Percentiles rank a stretch among this genome's conserved stretches.
phyloP scores from a whole-genome alignment of 495 filamentous ascomycete species.

The Penicillium herquei region DNA sequence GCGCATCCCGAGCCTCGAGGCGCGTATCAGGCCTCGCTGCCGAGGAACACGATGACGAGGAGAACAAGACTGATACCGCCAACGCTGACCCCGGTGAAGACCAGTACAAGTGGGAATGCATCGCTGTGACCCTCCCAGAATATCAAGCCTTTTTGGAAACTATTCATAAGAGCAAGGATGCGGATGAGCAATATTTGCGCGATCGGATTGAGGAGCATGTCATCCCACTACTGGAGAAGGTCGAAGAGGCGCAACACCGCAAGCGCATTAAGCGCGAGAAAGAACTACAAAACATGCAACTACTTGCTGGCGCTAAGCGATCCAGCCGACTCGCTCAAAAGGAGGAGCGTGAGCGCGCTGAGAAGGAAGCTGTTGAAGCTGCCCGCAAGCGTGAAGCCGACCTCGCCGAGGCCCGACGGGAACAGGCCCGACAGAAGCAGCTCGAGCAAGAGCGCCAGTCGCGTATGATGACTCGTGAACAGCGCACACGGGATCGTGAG shows the following conservation, averaged over 20 bases:
- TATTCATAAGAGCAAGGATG: slow-evolving; percentile 70
- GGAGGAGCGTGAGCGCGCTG: slow-evolving; percentile 70
- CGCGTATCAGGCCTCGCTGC: slow-evolving; percentile 56
- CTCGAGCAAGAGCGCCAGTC: slow-evolving; percentile 76
- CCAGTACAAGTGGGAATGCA: slow-evolving; percentile 76
- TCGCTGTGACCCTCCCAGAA: slow-evolving; percentile 76
- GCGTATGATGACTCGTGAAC: slow-evolving; percentile 80
- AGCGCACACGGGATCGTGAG: slow-evolving; percentile 79
- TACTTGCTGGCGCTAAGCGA: slow-evolving; percentile 88
- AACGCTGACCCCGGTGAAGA: slow-evolving; percentile 38
- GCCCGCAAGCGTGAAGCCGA: slow-evolving; percentile 68
- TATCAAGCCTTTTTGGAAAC: slow-evolving; percentile 69
- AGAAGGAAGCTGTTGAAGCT: slow-evolving; percentile 69
- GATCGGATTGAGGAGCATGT: slow-evolving; percentile 70
- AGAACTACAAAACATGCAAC: slow-evolving; percentile 74
- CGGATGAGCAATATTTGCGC: slow-evolving; percentile 76
- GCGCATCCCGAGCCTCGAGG: slow-evolving; percentile 67
- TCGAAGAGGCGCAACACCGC: slow-evolving; percentile 67
- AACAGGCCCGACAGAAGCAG: slow-evolving; percentile 62
- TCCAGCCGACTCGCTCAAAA: slow-evolving; percentile 85
- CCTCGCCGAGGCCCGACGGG: slow-evolving; percentile 62
- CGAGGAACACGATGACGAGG: slow-evolving; percentile 56
- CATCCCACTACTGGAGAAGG: slow-evolving; percentile 77
- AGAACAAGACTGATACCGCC: slow-evolving; percentile 32
- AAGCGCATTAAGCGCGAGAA: slow-evolving; percentile 70